Evolutionary conservation across 306 rosid genomes (phyloP), one percentile per base, ranked within the genome.

Genomic region (Lithocarpus polystachyus): DNA sequence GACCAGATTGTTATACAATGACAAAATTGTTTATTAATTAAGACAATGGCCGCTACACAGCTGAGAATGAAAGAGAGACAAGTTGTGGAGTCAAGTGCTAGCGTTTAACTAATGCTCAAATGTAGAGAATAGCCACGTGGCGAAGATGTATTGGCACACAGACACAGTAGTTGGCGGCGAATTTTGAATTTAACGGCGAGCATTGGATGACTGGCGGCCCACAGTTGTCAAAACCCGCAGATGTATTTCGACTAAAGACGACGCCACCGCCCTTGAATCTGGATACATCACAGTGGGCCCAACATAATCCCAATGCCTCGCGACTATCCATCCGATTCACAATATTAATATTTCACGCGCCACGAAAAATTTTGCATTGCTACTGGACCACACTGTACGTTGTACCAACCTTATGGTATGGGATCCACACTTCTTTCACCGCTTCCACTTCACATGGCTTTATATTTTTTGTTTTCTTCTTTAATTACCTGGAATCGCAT

Each of bases 171-270:
- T 12, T 2, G 53, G 53, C 53, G 79, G 79, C 87, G 77, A 73
- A 84, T 35, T 73, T 67, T 33, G 3, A 33, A 2, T 40, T 8
- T 29, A 9, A 72, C 61, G 76, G 81, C 53, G 54, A 18, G 3
- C 1, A 40, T 7, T 40, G 45, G 79, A 80, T 72, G 48, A 8
- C 8, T 28, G 9, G 15, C 77, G 81, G 55, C 23, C 33, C 79
- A 68, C 51, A 48, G 67, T 5, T 18, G 77, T 73, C 60, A 77
- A 83, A 83, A 73, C 35, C 71, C 81, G 87, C 80, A 48, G 37
- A 71, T 70, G 85, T 51, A 65, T 13, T 52, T 45, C 40, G 74
- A 35, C 7, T 4, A 3, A 10, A 1, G 60, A 22, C 61, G 71
- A 37, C 77, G 37, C 73, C 31, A 52, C 35, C 79, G 5, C 5